These are phyloP conservation scores for Dactylorhiza incarnata DNA, from an alignment of 106 monocot species.

Conservation along the genomic window DNA sequence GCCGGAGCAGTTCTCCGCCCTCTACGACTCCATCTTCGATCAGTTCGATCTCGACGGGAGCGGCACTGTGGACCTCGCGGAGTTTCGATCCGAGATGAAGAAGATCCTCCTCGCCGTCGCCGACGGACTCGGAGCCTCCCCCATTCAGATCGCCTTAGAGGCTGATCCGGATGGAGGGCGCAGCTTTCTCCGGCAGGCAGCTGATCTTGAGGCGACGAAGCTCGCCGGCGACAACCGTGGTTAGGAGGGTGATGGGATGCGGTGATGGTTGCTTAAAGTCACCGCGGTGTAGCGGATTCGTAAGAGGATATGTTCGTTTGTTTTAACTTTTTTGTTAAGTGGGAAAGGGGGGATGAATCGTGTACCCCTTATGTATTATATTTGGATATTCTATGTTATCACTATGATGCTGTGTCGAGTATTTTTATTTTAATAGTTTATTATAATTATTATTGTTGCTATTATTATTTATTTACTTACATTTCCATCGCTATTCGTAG, in stretches of 20 bases:
- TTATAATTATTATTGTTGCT: too few relatives aligned
- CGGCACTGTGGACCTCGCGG: constrained; percentile 45
- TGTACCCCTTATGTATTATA: too few relatives aligned
- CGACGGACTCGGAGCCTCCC: constrained; percentile 47
- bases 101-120: constrained; percentile 60
- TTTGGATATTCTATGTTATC: too few relatives aligned
- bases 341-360: too few relatives aligned
- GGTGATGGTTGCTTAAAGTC: not conserved
- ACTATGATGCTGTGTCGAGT: too few relatives aligned
- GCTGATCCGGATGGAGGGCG: constrained; percentile 21
- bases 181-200: constrained; percentile 50
- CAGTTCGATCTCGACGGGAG: constrained; percentile 51
- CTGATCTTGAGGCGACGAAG: constrained; percentile 59
- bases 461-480: too few relatives aligned
- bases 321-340: not conserved
- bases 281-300: not conserved
- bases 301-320: not conserved
- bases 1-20: constrained; percentile 42
- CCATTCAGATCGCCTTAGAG: constrained; percentile 59
- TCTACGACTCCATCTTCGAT: constrained; percentile 85
- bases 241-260: not conserved
- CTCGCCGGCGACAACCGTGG: constrained; percentile 13
- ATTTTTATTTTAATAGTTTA: too few relatives aligned
- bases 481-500: too few relatives aligned
- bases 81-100: constrained; percentile 50